Evolutionary conservation across 1,284 basidiomycete genomes (phyloP).

Genomic region (Papiliotrema fonsecae): DNA sequence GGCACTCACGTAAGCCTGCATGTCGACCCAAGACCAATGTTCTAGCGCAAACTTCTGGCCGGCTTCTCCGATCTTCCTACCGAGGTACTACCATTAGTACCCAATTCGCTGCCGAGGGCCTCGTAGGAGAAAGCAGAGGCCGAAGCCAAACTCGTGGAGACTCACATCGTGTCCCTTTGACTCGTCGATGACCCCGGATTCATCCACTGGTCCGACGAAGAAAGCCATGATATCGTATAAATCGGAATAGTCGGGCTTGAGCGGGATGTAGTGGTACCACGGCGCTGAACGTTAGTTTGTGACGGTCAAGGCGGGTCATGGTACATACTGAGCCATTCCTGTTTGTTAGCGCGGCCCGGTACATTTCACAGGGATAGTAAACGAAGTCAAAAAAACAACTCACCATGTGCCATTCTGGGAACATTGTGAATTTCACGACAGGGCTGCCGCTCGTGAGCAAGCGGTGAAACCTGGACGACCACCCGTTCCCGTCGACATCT

Average conservation of each 20-base stretch:
- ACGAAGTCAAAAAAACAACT: constrained; percentile 18
- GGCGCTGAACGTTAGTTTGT: constrained; percentile 23
- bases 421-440: constrained; percentile 48
- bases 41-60: constrained; percentile 49
- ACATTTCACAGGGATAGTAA: too few species aligned
- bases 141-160: neutral
- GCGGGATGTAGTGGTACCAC: constrained; percentile 50
- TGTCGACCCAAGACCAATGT: constrained; percentile 51
- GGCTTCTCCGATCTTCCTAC: constrained; percentile 49
- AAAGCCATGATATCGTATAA: constrained; percentile 51
- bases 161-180: constrained; percentile 43
- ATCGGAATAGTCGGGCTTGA: constrained; percentile 50
- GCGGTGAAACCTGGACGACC: constrained; percentile 61
- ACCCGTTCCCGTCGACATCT: constrained; percentile 59
- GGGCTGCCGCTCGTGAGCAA: constrained; percentile 46
- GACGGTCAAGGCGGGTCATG: neutral
- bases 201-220: constrained; percentile 47
- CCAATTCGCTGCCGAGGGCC: too few species aligned
- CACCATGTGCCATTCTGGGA: constrained; percentile 48
- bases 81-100: constrained; percentile 40
- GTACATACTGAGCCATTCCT: constrained; percentile 40
- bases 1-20: constrained; percentile 50
- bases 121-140: too few species aligned
- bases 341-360: neutral
- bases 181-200: constrained; percentile 38